Percentiles rank a stretch among this genome's conserved stretches.
These are phyloP conservation scores for Chlorophyllum brunneum DNA, from an alignment of 768 basidiomycete genomes.

Conservation along the genomic window DNA sequence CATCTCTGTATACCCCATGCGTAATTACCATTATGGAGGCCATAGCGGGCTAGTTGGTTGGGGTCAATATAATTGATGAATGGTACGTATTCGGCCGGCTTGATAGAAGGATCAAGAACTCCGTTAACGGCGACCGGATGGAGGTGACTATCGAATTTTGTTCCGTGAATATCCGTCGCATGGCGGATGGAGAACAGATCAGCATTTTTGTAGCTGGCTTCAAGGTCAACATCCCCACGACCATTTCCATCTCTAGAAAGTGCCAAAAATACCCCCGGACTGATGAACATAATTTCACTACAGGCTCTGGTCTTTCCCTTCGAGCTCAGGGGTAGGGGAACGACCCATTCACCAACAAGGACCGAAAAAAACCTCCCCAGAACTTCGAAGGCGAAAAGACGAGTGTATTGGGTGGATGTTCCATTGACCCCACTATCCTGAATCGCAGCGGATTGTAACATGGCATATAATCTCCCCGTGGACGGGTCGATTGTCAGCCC, in stretches of 20 bases:
- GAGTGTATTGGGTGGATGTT: constrained; percentile 46
- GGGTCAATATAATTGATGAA: constrained; percentile 56
- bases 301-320: constrained; percentile 47
- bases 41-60: constrained; percentile 54
- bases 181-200: constrained; percentile 53
- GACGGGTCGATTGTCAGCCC: constrained; percentile 48
- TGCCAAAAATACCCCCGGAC: constrained; percentile 50
- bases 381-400: constrained; percentile 55
- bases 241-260: constrained; percentile 61
- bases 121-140: constrained; percentile 51
- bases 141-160: constrained; percentile 48
- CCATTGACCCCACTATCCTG: constrained; percentile 58
- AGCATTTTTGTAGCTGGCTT: constrained; percentile 55
- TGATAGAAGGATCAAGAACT: constrained; percentile 40
- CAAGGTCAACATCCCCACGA: constrained; percentile 44
- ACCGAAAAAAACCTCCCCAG: constrained; percentile 32
- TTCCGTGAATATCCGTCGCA: constrained; percentile 60
- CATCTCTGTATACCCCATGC: no score
- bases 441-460: constrained; percentile 59
- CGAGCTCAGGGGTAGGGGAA: constrained; percentile 49
- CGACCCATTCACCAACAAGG: constrained; percentile 56
- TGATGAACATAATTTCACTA: constrained; percentile 58
- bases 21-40: no score
- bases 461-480: constrained; percentile 50
- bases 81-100: constrained; percentile 47